Conservation (phyloP, 495 filamentous ascomycete species). For the Trichoderma parareesei region DNA sequence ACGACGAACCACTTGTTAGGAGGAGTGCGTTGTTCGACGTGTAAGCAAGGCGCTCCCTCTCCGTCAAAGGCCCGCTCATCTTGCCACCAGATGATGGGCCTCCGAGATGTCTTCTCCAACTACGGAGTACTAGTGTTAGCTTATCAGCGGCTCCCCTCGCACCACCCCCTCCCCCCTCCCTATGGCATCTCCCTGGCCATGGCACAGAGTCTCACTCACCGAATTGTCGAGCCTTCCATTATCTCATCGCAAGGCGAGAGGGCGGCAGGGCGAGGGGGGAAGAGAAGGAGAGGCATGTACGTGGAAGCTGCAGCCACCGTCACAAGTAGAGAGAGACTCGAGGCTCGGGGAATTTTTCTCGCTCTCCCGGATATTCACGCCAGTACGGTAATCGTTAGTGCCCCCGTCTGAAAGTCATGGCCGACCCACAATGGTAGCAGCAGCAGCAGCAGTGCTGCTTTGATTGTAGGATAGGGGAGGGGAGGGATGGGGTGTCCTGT, state of each 20-base stretch:
- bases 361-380: background rate
- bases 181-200: background rate
- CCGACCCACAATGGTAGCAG: background rate
- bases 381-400: background rate
- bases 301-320: background rate
- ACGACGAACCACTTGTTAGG: constrained; percentile 1
- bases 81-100: constrained; percentile 3
- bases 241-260: background rate
- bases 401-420: background rate
- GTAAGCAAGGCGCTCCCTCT: constrained; percentile 1
- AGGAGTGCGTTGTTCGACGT: constrained; percentile 5
- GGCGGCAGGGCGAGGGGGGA: background rate
- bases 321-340: background rate
- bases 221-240: background rate
- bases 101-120: background rate
- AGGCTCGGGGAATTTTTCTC: constrained; percentile 6
- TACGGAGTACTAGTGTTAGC: constrained; percentile 10
- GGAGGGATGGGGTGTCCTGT: background rate
- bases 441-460: no score
- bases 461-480: background rate
- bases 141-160: constrained; percentile 7
- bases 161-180: background rate
- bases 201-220: background rate
- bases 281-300: background rate
- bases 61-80: constrained; percentile 5